Evolutionary conservation across 1,284 basidiomycete genomes (phyloP).

Genomic region (Entoloma clypeatum): DNA sequence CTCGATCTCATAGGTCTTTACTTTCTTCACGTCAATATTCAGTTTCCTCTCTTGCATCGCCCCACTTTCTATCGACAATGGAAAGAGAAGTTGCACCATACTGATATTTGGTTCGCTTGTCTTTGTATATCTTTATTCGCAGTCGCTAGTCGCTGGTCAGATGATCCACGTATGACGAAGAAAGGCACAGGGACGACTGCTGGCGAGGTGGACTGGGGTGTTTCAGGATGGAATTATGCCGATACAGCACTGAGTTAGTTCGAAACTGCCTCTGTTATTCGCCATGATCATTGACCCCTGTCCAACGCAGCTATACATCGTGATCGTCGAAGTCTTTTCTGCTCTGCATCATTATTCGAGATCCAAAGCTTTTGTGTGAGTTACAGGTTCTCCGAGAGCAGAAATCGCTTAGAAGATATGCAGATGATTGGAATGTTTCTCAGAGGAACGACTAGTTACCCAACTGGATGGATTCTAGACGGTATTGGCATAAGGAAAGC

Average conservation of each 20-base stretch:
- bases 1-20: conserved; percentile 58
- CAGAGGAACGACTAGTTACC: conserved; percentile 51
- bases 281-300: conserved; percentile 8
- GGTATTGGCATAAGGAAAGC: conserved; percentile 70
- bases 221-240: conserved; percentile 69
- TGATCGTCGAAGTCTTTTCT: conserved; percentile 53
- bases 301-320: conserved; percentile 44
- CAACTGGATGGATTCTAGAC: conserved; percentile 62
- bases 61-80: conserved; percentile 65
- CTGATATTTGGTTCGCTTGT: conserved; percentile 55
- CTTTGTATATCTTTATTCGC: conserved; percentile 62
- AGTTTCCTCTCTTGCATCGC: conserved; percentile 64
- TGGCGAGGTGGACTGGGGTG: conserved; percentile 40
- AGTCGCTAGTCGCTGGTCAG: conserved; percentile 65
- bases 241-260: conserved; percentile 45
- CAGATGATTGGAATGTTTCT: conserved; percentile 48
- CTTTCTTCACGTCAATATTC: conserved; percentile 55
- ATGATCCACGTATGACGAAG: conserved; percentile 61
- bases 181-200: conserved; percentile 22
- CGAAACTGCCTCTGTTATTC: not conserved
- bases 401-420: conserved; percentile 5
- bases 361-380: conserved; percentile 60
- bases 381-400: conserved; percentile 10
- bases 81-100: conserved; percentile 48
- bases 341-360: conserved; percentile 68